These are phyloP conservation scores for Sugiyamaella qingdaonensis DNA, from an alignment of 805 yeast species.

Conservation along the genomic window DNA sequence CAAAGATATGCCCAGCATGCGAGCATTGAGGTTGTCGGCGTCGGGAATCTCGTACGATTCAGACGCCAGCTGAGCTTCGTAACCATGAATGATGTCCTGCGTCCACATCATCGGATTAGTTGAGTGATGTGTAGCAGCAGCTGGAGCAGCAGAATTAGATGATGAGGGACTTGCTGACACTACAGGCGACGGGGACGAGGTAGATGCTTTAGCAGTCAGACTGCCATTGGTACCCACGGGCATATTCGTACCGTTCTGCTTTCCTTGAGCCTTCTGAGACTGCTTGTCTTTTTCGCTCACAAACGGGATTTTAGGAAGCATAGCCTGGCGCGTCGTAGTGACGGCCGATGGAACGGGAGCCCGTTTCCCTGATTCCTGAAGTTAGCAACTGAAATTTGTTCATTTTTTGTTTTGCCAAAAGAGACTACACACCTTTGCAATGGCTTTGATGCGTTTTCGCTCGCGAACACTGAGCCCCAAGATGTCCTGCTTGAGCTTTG, in stretches of 20 bases:
- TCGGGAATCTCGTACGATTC: conserved; percentile 85
- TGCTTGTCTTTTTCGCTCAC: conserved; percentile 36
- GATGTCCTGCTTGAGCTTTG: conserved; percentile 76
- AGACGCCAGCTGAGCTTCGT: conserved; percentile 73
- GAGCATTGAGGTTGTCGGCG: conserved; percentile 55
- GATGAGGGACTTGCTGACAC: conserved; percentile 1
- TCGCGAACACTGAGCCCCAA: conserved; percentile 83
- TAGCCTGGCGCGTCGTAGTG: conserved; percentile 42
- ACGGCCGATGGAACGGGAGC: conserved; percentile 41
- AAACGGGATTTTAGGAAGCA: conserved; percentile 82
- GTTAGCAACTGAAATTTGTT: background rate
- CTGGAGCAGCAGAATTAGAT: background rate
- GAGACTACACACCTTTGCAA: conserved; percentile 42
- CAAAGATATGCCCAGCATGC: conserved; percentile 77
- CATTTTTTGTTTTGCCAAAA: background rate
- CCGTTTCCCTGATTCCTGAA: conserved; percentile 69
- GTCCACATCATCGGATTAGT: conserved; percentile 61
- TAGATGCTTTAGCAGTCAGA: background rate
- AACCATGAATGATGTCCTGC: conserved; percentile 83
- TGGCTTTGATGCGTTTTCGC: conserved; percentile 75
- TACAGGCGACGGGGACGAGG: background rate
- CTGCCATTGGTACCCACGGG: background rate
- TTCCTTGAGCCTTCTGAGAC: conserved; percentile 1
- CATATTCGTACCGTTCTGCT: background rate
- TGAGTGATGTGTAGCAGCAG: background rate